phyloP scores from a whole-genome alignment of 1,284 basidiomycete species.

The Trichosporon coremiiforme region DNA sequence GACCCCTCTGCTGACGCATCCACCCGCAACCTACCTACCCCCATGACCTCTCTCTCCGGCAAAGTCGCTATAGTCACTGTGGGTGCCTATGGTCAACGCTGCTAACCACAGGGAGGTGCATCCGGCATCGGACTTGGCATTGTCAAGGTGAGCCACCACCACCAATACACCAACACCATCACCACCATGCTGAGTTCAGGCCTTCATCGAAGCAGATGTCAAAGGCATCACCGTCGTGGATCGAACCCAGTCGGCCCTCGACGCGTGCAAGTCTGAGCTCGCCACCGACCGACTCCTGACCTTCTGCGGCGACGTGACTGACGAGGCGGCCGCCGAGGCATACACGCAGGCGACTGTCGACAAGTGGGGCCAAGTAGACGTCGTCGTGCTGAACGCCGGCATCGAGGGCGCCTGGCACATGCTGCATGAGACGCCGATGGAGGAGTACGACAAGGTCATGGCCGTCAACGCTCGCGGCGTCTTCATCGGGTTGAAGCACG shows the following conservation, averaged over 20 bases:
- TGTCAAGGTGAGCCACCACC: slow-evolving; percentile 22
- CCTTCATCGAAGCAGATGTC: slow-evolving; percentile 30
- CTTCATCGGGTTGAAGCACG: slow-evolving; percentile 39
- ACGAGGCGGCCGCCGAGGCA: slow-evolving; percentile 22
- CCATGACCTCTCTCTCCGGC: slow-evolving; percentile 22
- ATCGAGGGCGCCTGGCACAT: slow-evolving; percentile 25
- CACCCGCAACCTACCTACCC: background rate
- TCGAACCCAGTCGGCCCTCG: slow-evolving; percentile 13
- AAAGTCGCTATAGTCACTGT: slow-evolving; percentile 27
- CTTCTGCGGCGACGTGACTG: slow-evolving; percentile 27
- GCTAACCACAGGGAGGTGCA: slow-evolving; percentile 30
- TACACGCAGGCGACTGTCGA: slow-evolving; percentile 26
- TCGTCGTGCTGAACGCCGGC: slow-evolving; percentile 31
- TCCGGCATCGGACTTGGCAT: slow-evolving; percentile 34
- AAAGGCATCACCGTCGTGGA: slow-evolving; percentile 34
- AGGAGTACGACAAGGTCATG: slow-evolving; percentile 32
- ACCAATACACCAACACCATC: no score
- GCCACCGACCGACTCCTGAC: slow-evolving; percentile 20
- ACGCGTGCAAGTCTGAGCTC: background rate
- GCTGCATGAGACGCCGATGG: slow-evolving; percentile 29
- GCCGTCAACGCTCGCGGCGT: slow-evolving; percentile 32
- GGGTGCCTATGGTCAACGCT: background rate
- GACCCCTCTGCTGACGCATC: background rate
- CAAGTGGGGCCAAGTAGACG: slow-evolving; percentile 33
- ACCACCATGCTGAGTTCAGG: background rate